A percentile compares a stretch with the other conserved stretches of the same genome.
These are phyloP conservation scores for Aspergillus brasiliensis DNA, from an alignment of 2,329 filamentous ascomycete genomes.

Conservation along the genomic window DNA sequence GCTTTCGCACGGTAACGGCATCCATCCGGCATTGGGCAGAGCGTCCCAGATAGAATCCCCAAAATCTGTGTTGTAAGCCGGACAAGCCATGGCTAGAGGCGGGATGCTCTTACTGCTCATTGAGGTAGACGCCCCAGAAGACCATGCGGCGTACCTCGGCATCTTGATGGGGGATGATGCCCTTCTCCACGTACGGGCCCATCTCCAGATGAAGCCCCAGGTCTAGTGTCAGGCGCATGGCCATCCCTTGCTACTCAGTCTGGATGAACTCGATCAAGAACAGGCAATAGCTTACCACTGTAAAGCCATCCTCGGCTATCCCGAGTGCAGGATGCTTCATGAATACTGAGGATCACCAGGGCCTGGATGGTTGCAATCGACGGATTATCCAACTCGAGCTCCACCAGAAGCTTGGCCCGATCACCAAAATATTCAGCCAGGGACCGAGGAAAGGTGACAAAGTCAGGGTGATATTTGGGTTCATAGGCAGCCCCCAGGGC, in stretches of 20 bases:
- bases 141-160: slow-evolving; percentile 43
- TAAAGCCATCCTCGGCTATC: slow-evolving; percentile 53
- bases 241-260: slow-evolving; percentile 36
- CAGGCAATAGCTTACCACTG: slow-evolving; percentile 36
- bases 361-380: slow-evolving; percentile 53
- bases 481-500: slow-evolving; percentile 49
- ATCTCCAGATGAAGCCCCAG: slow-evolving; percentile 48
- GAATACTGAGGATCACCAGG: slow-evolving; percentile 48
- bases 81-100: rapidly evolving
- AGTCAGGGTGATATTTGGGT: slow-evolving; percentile 45
- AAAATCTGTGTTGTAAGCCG: slow-evolving; percentile 33
- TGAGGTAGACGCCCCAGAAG: slow-evolving; percentile 49
- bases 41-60: slow-evolving; percentile 48
- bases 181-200: slow-evolving; percentile 42
- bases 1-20: slow-evolving; percentile 44
- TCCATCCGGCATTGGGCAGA: slow-evolving; percentile 42
- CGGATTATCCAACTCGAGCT: slow-evolving; percentile 52
- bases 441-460: slow-evolving; percentile 42
- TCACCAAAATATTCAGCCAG: slow-evolving; percentile 43
- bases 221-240: slow-evolving; percentile 49
- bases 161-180: slow-evolving; percentile 42
- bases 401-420: slow-evolving; percentile 48
- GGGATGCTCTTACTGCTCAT: slow-evolving; percentile 38
- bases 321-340: slow-evolving; percentile 48
- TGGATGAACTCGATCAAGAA: not conserved